phyloP scores from a whole-genome alignment of 371 early-diverging fungal genomes.

The Parasitella parasitica region DNA sequence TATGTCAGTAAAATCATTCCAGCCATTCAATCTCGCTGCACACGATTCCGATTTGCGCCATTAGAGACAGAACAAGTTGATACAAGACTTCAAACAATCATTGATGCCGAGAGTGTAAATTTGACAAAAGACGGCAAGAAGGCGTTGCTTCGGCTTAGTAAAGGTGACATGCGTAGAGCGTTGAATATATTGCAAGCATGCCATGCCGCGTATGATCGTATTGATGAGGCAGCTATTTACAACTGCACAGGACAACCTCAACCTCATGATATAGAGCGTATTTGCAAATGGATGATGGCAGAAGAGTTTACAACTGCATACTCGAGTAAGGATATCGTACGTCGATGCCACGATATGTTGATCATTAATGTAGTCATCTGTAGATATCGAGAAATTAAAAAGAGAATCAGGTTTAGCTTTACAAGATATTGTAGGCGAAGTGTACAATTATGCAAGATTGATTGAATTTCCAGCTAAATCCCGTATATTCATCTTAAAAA shows the following conservation, averaged over 20 bases:
- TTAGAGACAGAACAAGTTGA: constrained; percentile 77
- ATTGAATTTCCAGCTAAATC: constrained; percentile 72
- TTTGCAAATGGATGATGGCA: constrained; percentile 78
- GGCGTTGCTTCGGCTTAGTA: constrained; percentile 78
- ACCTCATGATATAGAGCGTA: constrained; percentile 82
- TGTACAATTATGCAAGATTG: constrained; percentile 59
- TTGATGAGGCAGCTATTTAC: constrained; percentile 83
- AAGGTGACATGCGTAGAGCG: constrained; percentile 97
- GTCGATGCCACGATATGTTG: too few relatives aligned
- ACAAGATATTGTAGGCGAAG: constrained; percentile 81
- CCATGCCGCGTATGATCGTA: constrained; percentile 79
- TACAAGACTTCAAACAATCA: constrained; percentile 71
- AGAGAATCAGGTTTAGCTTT: constrained; percentile 85
- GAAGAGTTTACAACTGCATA: constrained; percentile 80
- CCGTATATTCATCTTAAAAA: constrained; percentile 68
- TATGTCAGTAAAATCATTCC: constrained; percentile 98
- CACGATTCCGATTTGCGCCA: constrained; percentile 96
- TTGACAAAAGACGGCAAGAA: constrained; percentile 80
- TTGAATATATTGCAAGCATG: constrained; percentile 93
- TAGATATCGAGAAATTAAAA: constrained; percentile 75
- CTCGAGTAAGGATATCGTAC: constrained; percentile 71
- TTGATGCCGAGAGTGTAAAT: constrained; percentile 74
- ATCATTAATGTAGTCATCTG: background rate
- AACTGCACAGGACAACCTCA: constrained; percentile 90
- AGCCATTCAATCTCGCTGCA: constrained; percentile 98